Evolutionary conservation across 768 basidiomycete genomes (phyloP), one percentile per base, ranked within the genome.

Genomic region (Podaxis pistillaris): DNA sequence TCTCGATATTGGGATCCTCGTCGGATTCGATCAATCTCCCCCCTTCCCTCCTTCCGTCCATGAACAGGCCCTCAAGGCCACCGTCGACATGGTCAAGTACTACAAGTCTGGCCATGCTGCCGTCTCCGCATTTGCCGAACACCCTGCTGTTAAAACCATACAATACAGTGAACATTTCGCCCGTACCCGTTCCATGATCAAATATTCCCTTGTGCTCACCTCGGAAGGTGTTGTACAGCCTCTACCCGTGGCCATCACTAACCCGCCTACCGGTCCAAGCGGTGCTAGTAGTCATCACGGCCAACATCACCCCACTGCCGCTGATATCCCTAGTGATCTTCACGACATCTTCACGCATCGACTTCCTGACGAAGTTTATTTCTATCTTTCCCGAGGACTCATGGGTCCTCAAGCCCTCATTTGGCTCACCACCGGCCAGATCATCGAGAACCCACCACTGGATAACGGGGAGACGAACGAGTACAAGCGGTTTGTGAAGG

Each of bases 391-490:
- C 41, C 89, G 94, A 17, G 96, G 97, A 4, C 83, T 98, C 13
- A 73, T 98, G 57, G 87, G 88, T 8, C 93, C 96, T 0, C 92
- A 94, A 68, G 88, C 94, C 9, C 83, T 98, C 24, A 90, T 95
- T n/a, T 97, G 96, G 92, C 85, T 99, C 63, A 94, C 93, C 15
- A 87, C 83, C 26, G 94, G 94, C 15, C 87, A 89, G 72, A 85
- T 96, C 64, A 78, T 90, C 53, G 93, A 98, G 71, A 87, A 87
- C 60, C 88, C 91, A 3, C 96, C 97, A 38, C 80, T 98, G 55
- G 94, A 96, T 71, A 96, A 95, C 70, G 96, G 96, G 2, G 96
- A 98, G 74, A 94, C 93, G 44, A 93, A 85, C 1, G 96, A 99
- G 73, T 98, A 97, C 73, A 89, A 87, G 68, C 86, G 95, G 22